These are phyloP conservation scores for Cytospora schulzeri DNA, from an alignment of 2,329 filamentous ascomycete genomes.

Conservation along the genomic window DNA sequence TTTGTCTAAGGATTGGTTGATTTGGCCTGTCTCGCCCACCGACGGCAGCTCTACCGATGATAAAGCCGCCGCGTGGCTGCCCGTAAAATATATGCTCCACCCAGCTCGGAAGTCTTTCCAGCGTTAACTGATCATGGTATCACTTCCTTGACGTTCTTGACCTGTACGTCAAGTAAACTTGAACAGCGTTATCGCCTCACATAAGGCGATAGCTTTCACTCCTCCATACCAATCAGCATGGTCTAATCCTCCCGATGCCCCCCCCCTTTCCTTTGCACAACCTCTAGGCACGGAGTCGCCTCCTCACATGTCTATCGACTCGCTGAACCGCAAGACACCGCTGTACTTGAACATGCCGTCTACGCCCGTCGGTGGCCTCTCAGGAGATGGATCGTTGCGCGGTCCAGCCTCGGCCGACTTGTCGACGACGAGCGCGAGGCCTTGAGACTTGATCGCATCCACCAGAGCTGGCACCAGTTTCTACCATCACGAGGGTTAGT, in stretches of 20 bases:
- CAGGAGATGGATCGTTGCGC: constrained; percentile 53
- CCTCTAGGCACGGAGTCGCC: neutral
- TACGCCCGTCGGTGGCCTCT: constrained; percentile 72
- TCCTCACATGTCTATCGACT: constrained; percentile 74
- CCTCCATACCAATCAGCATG: neutral
- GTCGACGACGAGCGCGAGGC: constrained; percentile 88
- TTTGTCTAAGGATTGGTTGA: neutral
- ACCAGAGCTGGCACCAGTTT: constrained; percentile 91
- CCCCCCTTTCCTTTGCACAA: too few species aligned
- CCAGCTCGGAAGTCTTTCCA: neutral
- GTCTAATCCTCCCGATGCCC: neutral
- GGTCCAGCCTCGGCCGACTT: constrained; percentile 63
- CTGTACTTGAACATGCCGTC: constrained; percentile 85
- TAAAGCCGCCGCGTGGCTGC: neutral
- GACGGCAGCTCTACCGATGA: neutral
- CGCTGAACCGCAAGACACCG: constrained; percentile 89
- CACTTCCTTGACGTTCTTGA: neutral
- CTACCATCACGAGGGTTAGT: constrained; percentile 48
- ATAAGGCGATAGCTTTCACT: neutral
- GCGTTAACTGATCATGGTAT: neutral
- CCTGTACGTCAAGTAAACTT: neutral
- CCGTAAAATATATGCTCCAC: neutral
- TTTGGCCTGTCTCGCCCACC: neutral
- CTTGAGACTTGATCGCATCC: constrained; percentile 91
- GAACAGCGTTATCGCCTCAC: neutral